phyloP scores from a whole-genome alignment of 1,139 yeast genomes.

The Suhomyces kunorum region DNA sequence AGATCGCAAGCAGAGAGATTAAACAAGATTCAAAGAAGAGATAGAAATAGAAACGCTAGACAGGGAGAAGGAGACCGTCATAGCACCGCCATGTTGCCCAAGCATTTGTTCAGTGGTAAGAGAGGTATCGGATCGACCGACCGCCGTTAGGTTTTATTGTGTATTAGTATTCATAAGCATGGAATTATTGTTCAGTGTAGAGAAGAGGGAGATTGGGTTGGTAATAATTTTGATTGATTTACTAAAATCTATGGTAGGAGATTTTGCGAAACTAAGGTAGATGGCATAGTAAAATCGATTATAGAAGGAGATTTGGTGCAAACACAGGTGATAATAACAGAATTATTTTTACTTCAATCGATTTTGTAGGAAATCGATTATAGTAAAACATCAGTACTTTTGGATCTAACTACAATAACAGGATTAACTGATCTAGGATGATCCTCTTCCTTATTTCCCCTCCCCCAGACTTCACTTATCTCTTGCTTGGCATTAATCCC shows the following conservation, averaged over 20 bases:
- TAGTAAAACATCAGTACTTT: too few relatives aligned
- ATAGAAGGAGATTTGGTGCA: too few relatives aligned
- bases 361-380: too few relatives aligned
- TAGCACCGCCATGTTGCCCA: conserved; percentile 79
- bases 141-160: conserved; percentile 47
- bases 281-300: too few relatives aligned
- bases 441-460: too few relatives aligned
- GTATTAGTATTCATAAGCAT: conserved; percentile 7
- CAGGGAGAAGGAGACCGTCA: conserved; percentile 97
- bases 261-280: too few relatives aligned
- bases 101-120: conserved; percentile 95
- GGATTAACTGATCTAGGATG: too few relatives aligned
- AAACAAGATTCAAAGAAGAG: conserved; percentile 88
- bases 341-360: too few relatives aligned
- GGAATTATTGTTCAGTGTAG: conserved; percentile 1
- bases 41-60: conserved; percentile 88
- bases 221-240: background rate
- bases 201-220: background rate
- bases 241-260: background rate
- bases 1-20: conserved; percentile 86
- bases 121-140: conserved; percentile 90
- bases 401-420: too few relatives aligned
- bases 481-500: too few relatives aligned
- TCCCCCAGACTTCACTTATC: too few relatives aligned
- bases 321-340: too few relatives aligned